phyloP scores from a whole-genome alignment of 2,329 filamentous ascomycete species.

The Colletotrichum musae region DNA sequence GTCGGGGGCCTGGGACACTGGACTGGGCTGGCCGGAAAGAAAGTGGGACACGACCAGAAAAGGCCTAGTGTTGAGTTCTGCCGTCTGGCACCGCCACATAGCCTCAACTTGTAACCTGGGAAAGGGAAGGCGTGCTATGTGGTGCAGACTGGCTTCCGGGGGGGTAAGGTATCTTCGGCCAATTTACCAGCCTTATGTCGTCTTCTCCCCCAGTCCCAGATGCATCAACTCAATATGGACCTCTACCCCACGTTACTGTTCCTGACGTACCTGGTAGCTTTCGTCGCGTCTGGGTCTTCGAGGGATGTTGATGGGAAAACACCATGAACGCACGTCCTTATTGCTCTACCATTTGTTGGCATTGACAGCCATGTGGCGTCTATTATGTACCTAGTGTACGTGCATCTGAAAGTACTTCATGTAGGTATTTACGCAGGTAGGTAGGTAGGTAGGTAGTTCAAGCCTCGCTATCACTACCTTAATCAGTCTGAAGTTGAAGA shows the following conservation, averaged over 20 bases:
- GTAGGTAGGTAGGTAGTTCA: background rate
- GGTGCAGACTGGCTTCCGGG: constrained; percentile 6
- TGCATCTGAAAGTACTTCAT: no score
- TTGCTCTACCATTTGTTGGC: no score
- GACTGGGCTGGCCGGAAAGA: constrained; percentile 11
- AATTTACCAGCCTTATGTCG: background rate
- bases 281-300: no score
- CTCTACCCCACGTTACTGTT: no score
- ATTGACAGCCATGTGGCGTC: no score
- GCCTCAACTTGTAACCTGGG: constrained; percentile 19
- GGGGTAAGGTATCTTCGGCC: constrained; percentile 2
- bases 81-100: constrained; percentile 17
- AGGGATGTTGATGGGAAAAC: no score
- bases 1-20: constrained; percentile 19
- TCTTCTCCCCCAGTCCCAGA: background rate
- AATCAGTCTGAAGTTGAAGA: constrained; percentile 18
- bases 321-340: no score
- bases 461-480: no score
- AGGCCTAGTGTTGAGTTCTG: constrained; percentile 11
- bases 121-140: constrained; percentile 33
- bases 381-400: no score
- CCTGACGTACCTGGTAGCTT: no score
- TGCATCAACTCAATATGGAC: no score
- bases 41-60: constrained; percentile 15
- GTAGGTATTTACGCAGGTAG: no score